Evolutionary conservation across 2,329 filamentous ascomycete species (phyloP), one percentile per base, ranked within the genome.

Genomic region (Alternaria infectoria): DNA sequence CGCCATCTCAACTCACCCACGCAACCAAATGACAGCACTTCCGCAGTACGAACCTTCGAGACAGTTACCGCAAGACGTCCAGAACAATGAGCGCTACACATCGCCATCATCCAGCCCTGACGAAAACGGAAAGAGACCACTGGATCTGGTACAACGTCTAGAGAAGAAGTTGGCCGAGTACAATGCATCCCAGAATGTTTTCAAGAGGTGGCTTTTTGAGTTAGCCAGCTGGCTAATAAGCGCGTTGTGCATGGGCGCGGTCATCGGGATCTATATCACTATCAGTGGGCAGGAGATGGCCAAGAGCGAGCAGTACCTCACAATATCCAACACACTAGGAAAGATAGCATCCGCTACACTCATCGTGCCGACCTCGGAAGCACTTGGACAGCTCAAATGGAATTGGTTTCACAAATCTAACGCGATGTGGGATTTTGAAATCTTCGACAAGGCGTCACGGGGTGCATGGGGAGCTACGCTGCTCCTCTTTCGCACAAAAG

Each of bases 361-460:
- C 0, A 67, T 74, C 7, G 30, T 75, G 0, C 74, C 72, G 4
- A 69, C 70, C 0, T 62, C 72, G 1, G 73, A 77, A 59, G 72
- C 69, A 3, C 59, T 77, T 0, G 73, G 74, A 0, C 73, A 77
- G 23, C 49, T 75, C 0, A 77, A 76, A 36, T 77, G 75, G 69
- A 62, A 63, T 12, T 76, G 74, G 72, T 69, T 70, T 6, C 23
- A 66, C 2, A 44, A 59, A 0, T 65, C 70, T 0, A 66, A 57
- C 5, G 66, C 64, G 1, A 71, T 77, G 50, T 72, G 70, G 67
- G 76, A 78, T 45, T 76, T 77, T 9, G 74, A 78, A 19, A 69
- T 72, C 4, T 77, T 77, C 10, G 74, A 76, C 19, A 72, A 73
- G 10, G 66, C 70, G 1, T 66, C 70, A 0, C 45, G 69, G 10